Evolutionary conservation across 345 rosid genomes (phyloP), one percentile per base, ranked within the genome.

Genomic region (Camelina sativa): DNA sequence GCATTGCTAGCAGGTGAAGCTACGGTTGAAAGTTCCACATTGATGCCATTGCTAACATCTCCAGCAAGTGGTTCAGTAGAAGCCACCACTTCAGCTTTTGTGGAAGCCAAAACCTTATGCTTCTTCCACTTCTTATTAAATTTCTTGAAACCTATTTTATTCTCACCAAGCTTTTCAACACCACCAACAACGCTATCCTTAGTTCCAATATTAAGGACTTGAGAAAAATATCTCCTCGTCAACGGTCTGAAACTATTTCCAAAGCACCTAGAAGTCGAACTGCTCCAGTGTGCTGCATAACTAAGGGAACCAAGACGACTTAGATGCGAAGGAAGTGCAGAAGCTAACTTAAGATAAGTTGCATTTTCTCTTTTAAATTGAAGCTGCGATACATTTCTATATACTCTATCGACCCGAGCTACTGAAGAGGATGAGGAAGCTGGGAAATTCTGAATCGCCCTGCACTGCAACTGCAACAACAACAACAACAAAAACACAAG

Each of bases 141-240:
- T 38, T 79, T 68, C 71, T 67, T 72, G 28, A 52, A 40, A 63
- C 71, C 57, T 20, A 72, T 55, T 56, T 22, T 55, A 50, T 51
- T 34, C 30, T 80, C 66, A 32, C 61, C 64, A 30, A 37, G 25
- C 54, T 47, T 77, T 58, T 68, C 82, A 51, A 65, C 68, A 51
- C 77, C 73, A 57, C 43, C 22, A 60, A 19, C 46, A 62, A 65
- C 62, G 44, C 48, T 74, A 32, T 34, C 34, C 66, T 65, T 75
- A 47, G 48, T 35, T 32, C 50, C 81, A 35, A 28, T 65, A 47
- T 15, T 61, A 2, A 82, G 69, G 57, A 65, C 69, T 74, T 79
- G 81, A 60, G 86, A 87, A 62, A 86, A 85, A 65, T 8, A 80
- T 65, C 82, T 82, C 82, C 54, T 43, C 9, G 71, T 66, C 46